Conservation (phyloP, 805 yeast species). For the Starmerella sp. region DNA sequence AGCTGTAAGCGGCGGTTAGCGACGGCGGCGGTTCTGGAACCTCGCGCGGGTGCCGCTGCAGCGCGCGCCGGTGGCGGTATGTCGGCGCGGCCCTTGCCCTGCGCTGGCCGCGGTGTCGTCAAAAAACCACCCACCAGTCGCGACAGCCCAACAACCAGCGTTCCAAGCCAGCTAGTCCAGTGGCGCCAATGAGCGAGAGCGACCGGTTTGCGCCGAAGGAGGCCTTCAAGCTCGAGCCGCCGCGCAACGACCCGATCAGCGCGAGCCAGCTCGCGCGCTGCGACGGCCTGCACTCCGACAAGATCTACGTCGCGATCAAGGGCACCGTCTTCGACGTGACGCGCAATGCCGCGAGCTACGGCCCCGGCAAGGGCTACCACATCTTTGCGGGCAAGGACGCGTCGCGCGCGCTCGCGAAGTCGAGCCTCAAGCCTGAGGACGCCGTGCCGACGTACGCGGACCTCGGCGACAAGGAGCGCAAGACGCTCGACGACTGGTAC, state of each 20-base stretch:
- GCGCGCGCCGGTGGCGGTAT: neutral
- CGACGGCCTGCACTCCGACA: conserved; percentile 35
- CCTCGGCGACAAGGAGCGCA: conserved; percentile 48
- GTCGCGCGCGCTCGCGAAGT: conserved; percentile 62
- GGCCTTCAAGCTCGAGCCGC: conserved; percentile 42
- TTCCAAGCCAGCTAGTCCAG: neutral
- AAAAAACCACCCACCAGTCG: neutral
- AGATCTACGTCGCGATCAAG: conserved; percentile 61
- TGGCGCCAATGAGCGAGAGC: conserved; percentile 15
- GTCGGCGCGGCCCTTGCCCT: neutral
- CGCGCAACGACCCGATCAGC: conserved; percentile 37
- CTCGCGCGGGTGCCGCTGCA: neutral
- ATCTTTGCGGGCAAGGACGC: conserved; percentile 68
- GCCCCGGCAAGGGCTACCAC: conserved; percentile 64
- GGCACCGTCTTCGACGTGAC: conserved; percentile 75
- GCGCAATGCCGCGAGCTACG: conserved; percentile 53
- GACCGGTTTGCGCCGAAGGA: conserved; percentile 44
- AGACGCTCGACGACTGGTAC: conserved; percentile 64
- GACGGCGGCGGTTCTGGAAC: neutral
- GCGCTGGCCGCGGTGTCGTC: neutral
- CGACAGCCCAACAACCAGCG: neutral
- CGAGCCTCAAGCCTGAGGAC: conserved; percentile 47
- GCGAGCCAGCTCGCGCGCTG: conserved; percentile 35
- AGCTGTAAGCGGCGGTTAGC: neutral
- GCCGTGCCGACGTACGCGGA: conserved; percentile 31